Evolutionary conservation across 1,284 basidiomycete species (phyloP), one percentile per base, ranked within the genome.

Genomic region (Rugosomyces carneus): DNA sequence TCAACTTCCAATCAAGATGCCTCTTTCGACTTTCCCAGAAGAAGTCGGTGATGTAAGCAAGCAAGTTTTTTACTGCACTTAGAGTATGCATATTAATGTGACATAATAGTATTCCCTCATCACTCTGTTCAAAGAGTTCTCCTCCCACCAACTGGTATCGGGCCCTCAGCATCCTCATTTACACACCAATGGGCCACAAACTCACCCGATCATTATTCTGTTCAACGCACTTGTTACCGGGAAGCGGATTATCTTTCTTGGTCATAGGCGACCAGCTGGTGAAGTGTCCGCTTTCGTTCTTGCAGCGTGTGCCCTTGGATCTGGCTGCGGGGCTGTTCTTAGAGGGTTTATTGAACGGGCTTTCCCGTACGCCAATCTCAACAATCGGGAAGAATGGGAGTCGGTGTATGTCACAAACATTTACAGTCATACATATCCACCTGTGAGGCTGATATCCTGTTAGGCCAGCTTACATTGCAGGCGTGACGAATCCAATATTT

Each of bases 401-500:
- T 80, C 81, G 36, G 82, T 90, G 87, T 91, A 63, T 64, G 87
- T 70, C 1, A 36, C 39, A 8, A 15, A 23, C 35, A 34, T 23
- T 23, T 3, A 23, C 7, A 23, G 21, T 29, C 35, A 11, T 11
- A 16, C 16, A 29, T 21, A n/a, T 37, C 13, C 10, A 20, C 42
- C 6, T 35, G 31, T 20, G 15, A 35, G 26, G 44, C 42, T 37
- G 37, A 37, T 27, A 50, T 26, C 24, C 8, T 23, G 9, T 18
- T 38, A 90, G 89, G 40, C 81, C 88, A 3, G 93, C 89, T 9
- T 99, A 87, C 62, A 93, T 99, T 46, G 94, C 93, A 4, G 94
- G 94, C 2, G 93, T 97, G 1, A 95, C 91, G 2, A 98, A 99
- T 60, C 94, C 94, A 1, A 91, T 95, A 24, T 97, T 97, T 62